phyloP scores from a whole-genome alignment of 495 filamentous ascomycete genomes.

The Mytilinidion resinicola region DNA sequence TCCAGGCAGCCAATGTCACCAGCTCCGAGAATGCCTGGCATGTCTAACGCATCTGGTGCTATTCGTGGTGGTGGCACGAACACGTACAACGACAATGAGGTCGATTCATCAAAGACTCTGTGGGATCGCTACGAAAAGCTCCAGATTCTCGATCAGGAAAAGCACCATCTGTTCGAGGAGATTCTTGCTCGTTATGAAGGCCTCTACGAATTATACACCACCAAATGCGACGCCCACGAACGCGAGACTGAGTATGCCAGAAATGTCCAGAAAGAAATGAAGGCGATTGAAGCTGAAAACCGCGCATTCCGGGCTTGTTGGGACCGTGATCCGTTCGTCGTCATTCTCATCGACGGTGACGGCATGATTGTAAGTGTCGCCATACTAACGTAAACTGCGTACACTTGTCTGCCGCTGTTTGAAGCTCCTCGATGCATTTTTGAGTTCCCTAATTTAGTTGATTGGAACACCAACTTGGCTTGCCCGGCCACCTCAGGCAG shows the following conservation, averaged over 20 bases:
- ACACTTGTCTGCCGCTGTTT: too few species aligned
- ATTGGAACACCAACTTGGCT: too few species aligned
- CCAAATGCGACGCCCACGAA: slow-evolving; percentile 13
- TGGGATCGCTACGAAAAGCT: slow-evolving; percentile 18
- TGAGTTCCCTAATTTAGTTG: too few species aligned
- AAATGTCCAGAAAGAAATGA: slow-evolving; percentile 2
- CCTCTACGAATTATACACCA: slow-evolving; percentile 11
- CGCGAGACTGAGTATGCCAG: slow-evolving; percentile 12
- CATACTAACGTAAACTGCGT: neutral
- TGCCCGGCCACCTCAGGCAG: too few species aligned
- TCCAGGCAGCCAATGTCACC: slow-evolving; percentile 1
- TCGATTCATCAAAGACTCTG: neutral
- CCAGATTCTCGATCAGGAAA: slow-evolving; percentile 10
- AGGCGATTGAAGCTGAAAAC: neutral
- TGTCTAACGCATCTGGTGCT: neutral
- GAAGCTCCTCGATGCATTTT: too few species aligned
- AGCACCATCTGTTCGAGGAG: slow-evolving; percentile 23
- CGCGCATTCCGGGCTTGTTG: slow-evolving; percentile 34
- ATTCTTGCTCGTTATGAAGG: slow-evolving; percentile 21
- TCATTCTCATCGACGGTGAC: slow-evolving; percentile 73
- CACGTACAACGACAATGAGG: neutral
- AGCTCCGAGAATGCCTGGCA: neutral
- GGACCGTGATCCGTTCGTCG: slow-evolving; percentile 69
- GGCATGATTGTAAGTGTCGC: slow-evolving; percentile 56
- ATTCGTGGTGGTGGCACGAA: too few species aligned